phyloP scores from a whole-genome alignment of 73 alveolate genomes.

The Effrenium voratum region DNA sequence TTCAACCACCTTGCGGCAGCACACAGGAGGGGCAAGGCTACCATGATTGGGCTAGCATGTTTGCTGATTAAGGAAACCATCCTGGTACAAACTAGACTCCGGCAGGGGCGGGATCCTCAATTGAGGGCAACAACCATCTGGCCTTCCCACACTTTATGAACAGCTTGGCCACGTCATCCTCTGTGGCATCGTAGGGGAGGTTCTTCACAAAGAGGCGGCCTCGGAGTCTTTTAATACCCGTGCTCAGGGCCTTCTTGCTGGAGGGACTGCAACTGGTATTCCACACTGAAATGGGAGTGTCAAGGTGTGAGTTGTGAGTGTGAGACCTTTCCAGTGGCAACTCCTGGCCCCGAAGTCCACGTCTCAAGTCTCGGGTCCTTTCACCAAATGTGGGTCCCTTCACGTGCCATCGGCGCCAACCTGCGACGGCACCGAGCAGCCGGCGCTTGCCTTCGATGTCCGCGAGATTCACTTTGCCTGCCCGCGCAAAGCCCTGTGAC shows the following conservation, averaged over 20 bases:
- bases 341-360: background rate
- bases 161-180: constrained; percentile 76
- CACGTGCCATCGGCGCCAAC: background rate
- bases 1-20: background rate
- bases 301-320: background rate
- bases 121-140: background rate
- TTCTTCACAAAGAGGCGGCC: constrained; percentile 90
- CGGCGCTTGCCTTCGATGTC: constrained; percentile 73
- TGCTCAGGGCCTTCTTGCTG: too few species aligned
- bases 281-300: too few species aligned
- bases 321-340: background rate
- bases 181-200: constrained; percentile 69
- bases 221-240: too few species aligned
- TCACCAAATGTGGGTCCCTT: background rate
- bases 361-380: too few species aligned
- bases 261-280: too few species aligned
- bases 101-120: background rate
- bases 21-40: background rate
- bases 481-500: background rate
- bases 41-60: background rate
- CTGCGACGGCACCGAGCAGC: background rate
- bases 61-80: background rate
- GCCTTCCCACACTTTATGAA: constrained; percentile 86
- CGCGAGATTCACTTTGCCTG: constrained; percentile 2
- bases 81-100: background rate